These are phyloP conservation scores for Polysphondylium violaceum DNA, from an alignment of 78 protist species.

Conservation along the genomic window DNA sequence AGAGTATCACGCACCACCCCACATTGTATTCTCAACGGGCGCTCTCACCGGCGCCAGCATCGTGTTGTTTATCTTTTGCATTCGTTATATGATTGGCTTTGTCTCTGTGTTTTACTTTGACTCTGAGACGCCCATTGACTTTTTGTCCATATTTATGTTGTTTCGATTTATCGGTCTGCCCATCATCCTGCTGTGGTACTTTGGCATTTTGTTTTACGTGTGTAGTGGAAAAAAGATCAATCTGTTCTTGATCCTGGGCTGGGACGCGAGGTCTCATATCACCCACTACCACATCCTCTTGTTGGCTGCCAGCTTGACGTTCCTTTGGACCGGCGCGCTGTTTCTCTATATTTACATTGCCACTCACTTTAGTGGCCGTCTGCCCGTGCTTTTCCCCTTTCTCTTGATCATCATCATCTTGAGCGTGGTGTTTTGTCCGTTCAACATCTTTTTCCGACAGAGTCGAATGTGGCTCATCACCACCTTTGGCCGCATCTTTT, in stretches of 20 bases:
- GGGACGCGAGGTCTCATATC: constrained; percentile 56
- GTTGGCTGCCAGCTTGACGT: constrained; percentile 42
- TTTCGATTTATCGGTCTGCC: constrained; percentile 40
- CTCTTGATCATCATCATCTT: constrained; percentile 1
- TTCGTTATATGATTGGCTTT: constrained; percentile 42
- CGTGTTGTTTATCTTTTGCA: constrained; percentile 32
- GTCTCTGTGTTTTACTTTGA: constrained; percentile 40
- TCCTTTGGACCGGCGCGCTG: constrained; percentile 22
- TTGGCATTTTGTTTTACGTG: constrained; percentile 46
- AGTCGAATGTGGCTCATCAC: constrained; percentile 53
- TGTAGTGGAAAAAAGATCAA: constrained; percentile 46
- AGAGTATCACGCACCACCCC: constrained; percentile 41
- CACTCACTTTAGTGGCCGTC: constrained; percentile 8
- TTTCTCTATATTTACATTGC: constrained; percentile 37
- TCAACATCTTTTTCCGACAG: constrained; percentile 13
- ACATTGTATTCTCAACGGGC: constrained; percentile 43
- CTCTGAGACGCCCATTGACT: constrained; percentile 2
- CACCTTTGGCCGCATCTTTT: constrained; percentile 58
- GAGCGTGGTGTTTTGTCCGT: constrained; percentile 17
- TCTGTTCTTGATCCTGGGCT: constrained; percentile 45
- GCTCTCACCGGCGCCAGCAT: constrained; percentile 3
- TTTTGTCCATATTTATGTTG: constrained; percentile 55
- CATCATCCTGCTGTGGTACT: constrained; percentile 51
- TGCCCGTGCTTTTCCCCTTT: constrained; percentile 65
- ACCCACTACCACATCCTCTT: constrained; percentile 47